Evolutionary conservation across 129 eudicot genomes (phyloP).

Genomic region (Pittosporum tobira): DNA sequence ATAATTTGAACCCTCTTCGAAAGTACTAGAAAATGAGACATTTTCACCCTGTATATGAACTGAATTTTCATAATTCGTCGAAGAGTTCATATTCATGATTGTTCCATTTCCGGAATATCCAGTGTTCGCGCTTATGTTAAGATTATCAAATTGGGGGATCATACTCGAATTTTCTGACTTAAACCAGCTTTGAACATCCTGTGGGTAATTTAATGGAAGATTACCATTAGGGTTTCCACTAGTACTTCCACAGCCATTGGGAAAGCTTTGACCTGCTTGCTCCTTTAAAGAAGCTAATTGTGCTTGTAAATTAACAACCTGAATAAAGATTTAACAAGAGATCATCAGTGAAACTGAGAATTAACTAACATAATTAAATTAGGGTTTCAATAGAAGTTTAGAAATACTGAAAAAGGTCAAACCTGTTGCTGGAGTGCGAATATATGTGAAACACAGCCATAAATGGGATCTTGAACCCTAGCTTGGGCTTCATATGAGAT

Average conservation of each 20-base stretch:
- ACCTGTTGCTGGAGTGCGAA: conserved; percentile 98
- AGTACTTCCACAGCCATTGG: conserved; percentile 22
- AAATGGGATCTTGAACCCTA: conserved; percentile 92
- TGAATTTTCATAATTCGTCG: conserved; percentile 26
- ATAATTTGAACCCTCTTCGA: conserved; percentile 44
- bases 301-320: conserved; percentile 85
- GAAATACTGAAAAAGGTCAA: background rate
- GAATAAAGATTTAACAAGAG: conserved; percentile 9
- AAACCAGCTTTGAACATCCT: conserved; percentile 59
- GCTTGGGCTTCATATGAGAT: conserved; percentile 97
- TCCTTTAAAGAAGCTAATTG: conserved; percentile 68
- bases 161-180: conserved; percentile 40
- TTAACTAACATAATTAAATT: conserved; percentile 6
- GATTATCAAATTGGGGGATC: conserved; percentile 41
- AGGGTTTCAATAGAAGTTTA: conserved; percentile 13
- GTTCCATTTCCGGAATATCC: conserved; percentile 12
- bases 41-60: conserved; percentile 30
- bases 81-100: conserved; percentile 30
- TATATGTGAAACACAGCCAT: conserved; percentile 97
- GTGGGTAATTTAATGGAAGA: conserved; percentile 30
- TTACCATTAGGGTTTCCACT: conserved; percentile 41
- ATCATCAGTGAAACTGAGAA: background rate
- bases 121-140: conserved; percentile 13
- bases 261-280: conserved; percentile 44
- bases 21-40: conserved; percentile 50